Evolutionary conservation across 2,329 filamentous ascomycete species (phyloP), one percentile per base, ranked within the genome.

Genomic region (Neurospora crassa): DNA sequence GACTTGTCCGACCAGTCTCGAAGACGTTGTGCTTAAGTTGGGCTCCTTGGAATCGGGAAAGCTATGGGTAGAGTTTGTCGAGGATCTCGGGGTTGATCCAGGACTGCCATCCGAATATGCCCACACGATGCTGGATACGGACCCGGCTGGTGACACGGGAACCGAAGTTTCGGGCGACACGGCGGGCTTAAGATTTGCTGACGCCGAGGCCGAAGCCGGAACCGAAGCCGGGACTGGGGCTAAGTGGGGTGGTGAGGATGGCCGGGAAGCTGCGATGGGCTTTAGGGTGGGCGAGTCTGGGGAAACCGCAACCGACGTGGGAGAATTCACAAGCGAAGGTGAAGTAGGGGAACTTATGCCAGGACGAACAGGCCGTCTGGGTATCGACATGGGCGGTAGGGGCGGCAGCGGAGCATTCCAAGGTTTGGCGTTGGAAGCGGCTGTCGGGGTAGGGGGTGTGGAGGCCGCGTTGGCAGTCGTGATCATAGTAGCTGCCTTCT

Each of bases 61-160:
- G 67, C 79, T 82, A 70, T 82, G 81, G 69, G 71, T 69, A 14
- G 73, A 72, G 73, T 74, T 73, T 42, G 71, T 73, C 20, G 83
- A 84, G 3, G 82, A 82, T 71, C 78, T 79, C 41, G 82, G 79
- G 47, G 82, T 78, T 4, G 82, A 84, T 40, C 82, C 82, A 7
- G 83, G 83, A 67, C 81, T 83, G 73, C 81, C 79, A 68, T 77
- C 74, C 69, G 84, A 84, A 76, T 89, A 89, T 24, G 87, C 86
- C 12, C 85, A 88, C 43, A 89, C 75, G 12, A 89, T 79, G 76
- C 86, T 88, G 16, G 83, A 86, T 69, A 88, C 79, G 11, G 87
- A 88, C 34, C 82, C 82, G 1, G 81, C 80, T 3, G 85, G 83
- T 59, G 84, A 84, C 70, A 76, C 74, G 29, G 53, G 53, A 63